These are phyloP conservation scores for Euphorbia peplus DNA, from an alignment of 345 rosid species.

Conservation along the genomic window DNA sequence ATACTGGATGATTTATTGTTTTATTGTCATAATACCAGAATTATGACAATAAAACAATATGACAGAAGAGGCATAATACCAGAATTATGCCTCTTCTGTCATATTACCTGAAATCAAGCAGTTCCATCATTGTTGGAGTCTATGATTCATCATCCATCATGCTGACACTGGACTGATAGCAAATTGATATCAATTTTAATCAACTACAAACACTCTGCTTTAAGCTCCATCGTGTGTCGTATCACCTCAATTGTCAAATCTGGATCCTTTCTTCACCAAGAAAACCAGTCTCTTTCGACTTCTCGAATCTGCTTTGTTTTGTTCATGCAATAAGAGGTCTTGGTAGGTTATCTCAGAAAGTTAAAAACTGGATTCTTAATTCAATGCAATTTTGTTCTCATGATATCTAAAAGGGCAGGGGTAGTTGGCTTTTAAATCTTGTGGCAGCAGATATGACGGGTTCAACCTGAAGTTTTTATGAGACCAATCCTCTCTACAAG, in stretches of 20 bases:
- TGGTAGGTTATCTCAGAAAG: slow-evolving; percentile 36
- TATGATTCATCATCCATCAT: not conserved
- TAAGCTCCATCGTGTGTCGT: not conserved
- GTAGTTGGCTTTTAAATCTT: slow-evolving; percentile 87
- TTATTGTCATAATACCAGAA: no score
- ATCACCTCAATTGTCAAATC: not conserved
- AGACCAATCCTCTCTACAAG: not conserved
- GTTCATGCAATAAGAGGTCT: slow-evolving; percentile 86
- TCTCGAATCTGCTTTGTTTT: slow-evolving; percentile 24
- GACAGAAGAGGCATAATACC: no score
- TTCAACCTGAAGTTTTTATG: slow-evolving; percentile 12
- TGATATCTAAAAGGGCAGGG: slow-evolving; percentile 94
- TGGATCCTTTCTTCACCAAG: no score
- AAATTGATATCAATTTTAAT: not conserved
- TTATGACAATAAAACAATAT: no score
- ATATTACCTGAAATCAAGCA: no score
- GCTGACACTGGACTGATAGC: not conserved
- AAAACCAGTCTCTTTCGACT: not conserved
- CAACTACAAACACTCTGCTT: not conserved
- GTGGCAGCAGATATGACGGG: slow-evolving; percentile 87
- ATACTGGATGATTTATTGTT: no score
- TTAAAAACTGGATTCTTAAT: slow-evolving; percentile 25
- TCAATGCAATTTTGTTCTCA: slow-evolving; percentile 57
- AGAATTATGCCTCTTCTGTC: no score
- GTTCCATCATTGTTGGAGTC: not conserved